Percentiles rank a stretch among this genome's conserved stretches.
These are phyloP conservation scores for Davidsoniella eucalypti DNA, from an alignment of 2,329 filamentous ascomycete species.

Conservation along the genomic window DNA sequence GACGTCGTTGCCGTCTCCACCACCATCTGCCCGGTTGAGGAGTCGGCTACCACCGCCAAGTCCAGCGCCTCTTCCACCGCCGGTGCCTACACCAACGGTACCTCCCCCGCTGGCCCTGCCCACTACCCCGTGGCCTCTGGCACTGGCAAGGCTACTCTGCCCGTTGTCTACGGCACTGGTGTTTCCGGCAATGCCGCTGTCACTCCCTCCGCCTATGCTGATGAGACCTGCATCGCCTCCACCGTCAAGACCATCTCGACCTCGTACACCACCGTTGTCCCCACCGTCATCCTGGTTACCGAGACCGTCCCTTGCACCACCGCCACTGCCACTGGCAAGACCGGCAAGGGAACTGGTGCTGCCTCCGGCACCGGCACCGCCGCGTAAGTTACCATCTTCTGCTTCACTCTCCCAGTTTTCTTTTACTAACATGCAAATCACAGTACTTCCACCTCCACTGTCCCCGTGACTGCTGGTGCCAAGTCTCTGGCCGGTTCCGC, in stretches of 20 bases:
- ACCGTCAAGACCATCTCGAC: conserved; percentile 36
- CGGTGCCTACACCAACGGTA: conserved; percentile 13
- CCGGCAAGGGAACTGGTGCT: conserved; percentile 28
- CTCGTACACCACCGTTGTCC: conserved; percentile 38
- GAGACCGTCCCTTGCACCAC: conserved; percentile 25
- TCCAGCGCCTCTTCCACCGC: conserved; percentile 6
- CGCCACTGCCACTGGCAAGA: conserved; percentile 16
- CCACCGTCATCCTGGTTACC: conserved; percentile 31
- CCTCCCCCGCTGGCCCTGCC: neutral
- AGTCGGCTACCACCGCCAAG: conserved; percentile 4
- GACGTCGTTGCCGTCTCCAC: conserved; percentile 24
- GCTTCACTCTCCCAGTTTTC: neutral
- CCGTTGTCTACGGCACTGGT: conserved; percentile 11
- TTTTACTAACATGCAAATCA: neutral
- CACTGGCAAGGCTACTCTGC: conserved; percentile 11
- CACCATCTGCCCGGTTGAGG: conserved; percentile 24
- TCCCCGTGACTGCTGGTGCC: conserved; percentile 34
- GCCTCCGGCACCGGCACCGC: conserved; percentile 26
- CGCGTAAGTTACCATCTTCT: conserved; percentile 16
- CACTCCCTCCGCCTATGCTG: conserved; percentile 16
- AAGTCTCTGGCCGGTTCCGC: conserved; percentile 36
- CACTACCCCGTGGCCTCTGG: conserved; percentile 9
- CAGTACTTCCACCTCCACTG: conserved; percentile 16
- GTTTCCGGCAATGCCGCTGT: conserved; percentile 10
- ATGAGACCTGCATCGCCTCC: conserved; percentile 19